Conservation (phyloP, 2,329 filamentous ascomycete species). For the Sporothrix luriei region DNA sequence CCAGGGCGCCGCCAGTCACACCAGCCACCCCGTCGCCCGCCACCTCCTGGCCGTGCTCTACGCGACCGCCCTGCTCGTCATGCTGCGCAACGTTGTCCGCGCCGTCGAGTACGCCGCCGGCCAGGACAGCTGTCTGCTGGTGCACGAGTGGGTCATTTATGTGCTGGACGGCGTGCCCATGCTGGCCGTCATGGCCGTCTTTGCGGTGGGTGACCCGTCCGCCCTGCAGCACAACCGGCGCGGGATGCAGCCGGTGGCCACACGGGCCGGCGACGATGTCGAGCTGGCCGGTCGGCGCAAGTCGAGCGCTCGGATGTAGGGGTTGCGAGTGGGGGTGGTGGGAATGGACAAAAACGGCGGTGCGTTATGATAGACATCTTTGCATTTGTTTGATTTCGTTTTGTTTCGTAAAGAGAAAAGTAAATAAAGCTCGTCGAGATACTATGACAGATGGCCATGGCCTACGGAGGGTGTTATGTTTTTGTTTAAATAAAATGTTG, state of each 20-base stretch:
- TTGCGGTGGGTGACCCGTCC: conserved; percentile 1
- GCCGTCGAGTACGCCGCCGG: conserved; percentile 22
- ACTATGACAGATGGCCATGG: not conserved
- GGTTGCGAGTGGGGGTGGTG: too few relatives aligned
- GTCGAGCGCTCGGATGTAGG: not conserved
- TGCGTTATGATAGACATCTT: too few relatives aligned
- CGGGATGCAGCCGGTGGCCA: not conserved
- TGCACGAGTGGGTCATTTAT: conserved; percentile 23
- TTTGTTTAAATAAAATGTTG: too few relatives aligned
- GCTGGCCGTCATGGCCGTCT: conserved; percentile 13
- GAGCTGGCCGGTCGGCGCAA: conserved; percentile 5
- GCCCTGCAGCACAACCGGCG: not conserved
- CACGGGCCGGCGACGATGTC: conserved; percentile 1
- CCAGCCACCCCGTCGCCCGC: not conserved
- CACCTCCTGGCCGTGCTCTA: conserved; percentile 10
- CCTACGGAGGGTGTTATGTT: not conserved
- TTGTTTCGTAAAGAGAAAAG: not conserved
- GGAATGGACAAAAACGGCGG: not conserved
- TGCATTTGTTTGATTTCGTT: not conserved
- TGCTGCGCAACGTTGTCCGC: conserved; percentile 15
- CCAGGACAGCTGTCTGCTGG: conserved; percentile 9
- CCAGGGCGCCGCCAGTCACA: too few relatives aligned
- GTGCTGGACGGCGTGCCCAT: conserved; percentile 14
- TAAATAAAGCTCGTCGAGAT: not conserved
- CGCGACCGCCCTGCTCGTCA: not conserved